These are phyloP conservation scores for Phoma sp. DNA, from an alignment of 2,329 filamentous ascomycete genomes.

Conservation along the genomic window DNA sequence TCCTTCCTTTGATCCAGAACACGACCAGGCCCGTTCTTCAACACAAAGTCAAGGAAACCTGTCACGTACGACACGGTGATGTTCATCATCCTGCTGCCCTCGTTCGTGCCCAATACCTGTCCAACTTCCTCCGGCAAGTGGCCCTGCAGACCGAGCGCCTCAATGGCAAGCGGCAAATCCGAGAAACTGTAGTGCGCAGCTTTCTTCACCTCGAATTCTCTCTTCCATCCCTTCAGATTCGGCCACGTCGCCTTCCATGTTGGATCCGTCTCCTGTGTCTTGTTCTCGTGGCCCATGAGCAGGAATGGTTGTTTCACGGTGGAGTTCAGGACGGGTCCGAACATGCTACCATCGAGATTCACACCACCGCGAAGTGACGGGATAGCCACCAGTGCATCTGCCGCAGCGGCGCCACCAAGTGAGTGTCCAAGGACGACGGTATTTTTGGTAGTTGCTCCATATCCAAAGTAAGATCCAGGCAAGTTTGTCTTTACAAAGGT, in stretches of 20 bases:
- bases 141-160: constrained; percentile 25
- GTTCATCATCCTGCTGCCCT: constrained; percentile 29
- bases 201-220: constrained; percentile 34
- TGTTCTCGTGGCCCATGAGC: constrained; percentile 38
- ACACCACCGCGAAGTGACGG: constrained; percentile 35
- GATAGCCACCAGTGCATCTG: constrained; percentile 21
- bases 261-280: constrained; percentile 37
- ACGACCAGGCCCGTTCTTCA: constrained; percentile 22
- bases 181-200: constrained; percentile 40
- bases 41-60: constrained; percentile 30
- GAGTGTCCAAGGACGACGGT: constrained; percentile 46
- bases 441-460: not conserved
- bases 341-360: constrained; percentile 49
- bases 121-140: constrained; percentile 25
- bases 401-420: constrained; percentile 45
- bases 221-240: constrained; percentile 34
- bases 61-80: constrained; percentile 29
- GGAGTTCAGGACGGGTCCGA: constrained; percentile 24
- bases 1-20: not conserved
- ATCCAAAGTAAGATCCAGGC: not conserved
- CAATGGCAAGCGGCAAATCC: constrained; percentile 29
- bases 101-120: constrained; percentile 30
- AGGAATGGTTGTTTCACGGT: constrained; percentile 31
- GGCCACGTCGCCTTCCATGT: constrained; percentile 37
- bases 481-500: constrained; percentile 19